Evolutionary conservation across 371 early-diverging fungal genomes (phyloP).

Genomic region (Mortierella sp.): DNA sequence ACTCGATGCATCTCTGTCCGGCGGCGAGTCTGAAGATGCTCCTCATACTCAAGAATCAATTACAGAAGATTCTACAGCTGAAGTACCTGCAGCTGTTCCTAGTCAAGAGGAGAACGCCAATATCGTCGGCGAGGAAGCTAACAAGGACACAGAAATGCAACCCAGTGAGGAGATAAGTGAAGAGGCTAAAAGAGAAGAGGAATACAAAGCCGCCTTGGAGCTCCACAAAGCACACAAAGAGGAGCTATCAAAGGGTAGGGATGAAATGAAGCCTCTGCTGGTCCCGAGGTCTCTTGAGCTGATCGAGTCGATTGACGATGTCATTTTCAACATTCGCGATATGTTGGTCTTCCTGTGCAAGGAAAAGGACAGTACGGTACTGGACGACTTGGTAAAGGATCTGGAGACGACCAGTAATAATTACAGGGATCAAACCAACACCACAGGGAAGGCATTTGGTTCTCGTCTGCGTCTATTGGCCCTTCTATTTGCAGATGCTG

Average conservation of each 20-base stretch:
- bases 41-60: constrained; percentile 26
- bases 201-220: constrained; percentile 45
- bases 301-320: constrained; percentile 74
- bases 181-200: constrained; percentile 31
- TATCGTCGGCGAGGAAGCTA: background rate
- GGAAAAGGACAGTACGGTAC: constrained; percentile 59
- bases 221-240: constrained; percentile 58
- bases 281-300: constrained; percentile 69
- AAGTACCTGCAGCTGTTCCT: background rate
- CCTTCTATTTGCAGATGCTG: constrained; percentile 69
- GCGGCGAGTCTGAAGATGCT: constrained; percentile 12
- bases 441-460: constrained; percentile 55
- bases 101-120: background rate
- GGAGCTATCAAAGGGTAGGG: constrained; percentile 63
- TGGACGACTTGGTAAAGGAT: constrained; percentile 59
- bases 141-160: constrained; percentile 16
- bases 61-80: background rate
- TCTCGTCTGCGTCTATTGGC: constrained; percentile 75
- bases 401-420: constrained; percentile 20
- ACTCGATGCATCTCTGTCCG: constrained; percentile 18
- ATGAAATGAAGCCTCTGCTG: constrained; percentile 63
- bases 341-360: constrained; percentile 66
- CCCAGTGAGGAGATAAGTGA: constrained; percentile 2
- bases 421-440: constrained; percentile 14
- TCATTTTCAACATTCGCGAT: constrained; percentile 80